phyloP scores from a whole-genome alignment of 1,139 yeast species.

The Sugiyamaella castrensis region DNA sequence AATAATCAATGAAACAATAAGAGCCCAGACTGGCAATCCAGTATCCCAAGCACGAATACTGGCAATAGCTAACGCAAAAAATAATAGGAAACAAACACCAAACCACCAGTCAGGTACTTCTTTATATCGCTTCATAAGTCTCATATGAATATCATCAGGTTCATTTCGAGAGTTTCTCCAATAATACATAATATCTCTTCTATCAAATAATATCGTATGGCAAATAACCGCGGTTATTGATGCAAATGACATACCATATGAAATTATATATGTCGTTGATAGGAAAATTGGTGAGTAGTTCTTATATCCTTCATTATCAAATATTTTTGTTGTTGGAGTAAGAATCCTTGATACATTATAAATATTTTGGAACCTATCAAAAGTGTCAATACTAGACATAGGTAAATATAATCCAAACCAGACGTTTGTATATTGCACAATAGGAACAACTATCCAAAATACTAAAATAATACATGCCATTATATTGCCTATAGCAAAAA shows the following conservation, averaged over 20 bases:
- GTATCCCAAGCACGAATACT: conserved; percentile 47
- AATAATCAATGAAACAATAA: conserved; percentile 51
- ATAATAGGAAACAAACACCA: conserved; percentile 44
- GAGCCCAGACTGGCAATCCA: conserved; percentile 48
- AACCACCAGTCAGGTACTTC: conserved; percentile 73
- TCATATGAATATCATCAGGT: conserved; percentile 59
- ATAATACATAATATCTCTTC: conserved; percentile 49
- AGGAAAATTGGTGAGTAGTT: conserved; percentile 59
- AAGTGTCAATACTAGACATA: conserved; percentile 43
- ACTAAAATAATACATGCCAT: conserved; percentile 46
- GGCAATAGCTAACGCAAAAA: conserved; percentile 50
- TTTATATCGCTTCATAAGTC: conserved; percentile 56
- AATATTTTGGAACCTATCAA: conserved; percentile 44
- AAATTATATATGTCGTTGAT: conserved; percentile 59
- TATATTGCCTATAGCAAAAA: conserved; percentile 53
- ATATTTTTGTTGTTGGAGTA: conserved; percentile 27
- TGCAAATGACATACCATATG: conserved; percentile 65
- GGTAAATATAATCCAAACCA: conserved; percentile 55
- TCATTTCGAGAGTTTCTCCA: conserved; percentile 44
- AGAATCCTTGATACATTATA: conserved; percentile 47
- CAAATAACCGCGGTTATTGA: conserved; percentile 55
- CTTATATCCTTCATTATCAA: conserved; percentile 49
- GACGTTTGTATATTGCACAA: conserved; percentile 50
- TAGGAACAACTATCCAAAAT: conserved; percentile 47
- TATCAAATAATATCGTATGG: conserved; percentile 56